Conservation (phyloP, 306 rosid species). For the Sphenostylis stenocarpa region DNA sequence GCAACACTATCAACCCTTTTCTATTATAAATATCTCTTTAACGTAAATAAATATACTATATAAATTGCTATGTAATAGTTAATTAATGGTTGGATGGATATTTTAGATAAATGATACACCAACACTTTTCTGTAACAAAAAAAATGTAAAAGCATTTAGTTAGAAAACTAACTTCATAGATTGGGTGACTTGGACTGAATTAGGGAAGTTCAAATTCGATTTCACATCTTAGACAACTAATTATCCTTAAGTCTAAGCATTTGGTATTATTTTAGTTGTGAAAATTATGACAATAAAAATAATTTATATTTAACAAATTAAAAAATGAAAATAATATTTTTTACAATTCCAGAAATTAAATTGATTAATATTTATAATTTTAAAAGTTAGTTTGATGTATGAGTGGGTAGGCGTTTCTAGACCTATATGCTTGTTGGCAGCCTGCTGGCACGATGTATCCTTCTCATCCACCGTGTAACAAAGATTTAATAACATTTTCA, state of each 20-base stretch:
- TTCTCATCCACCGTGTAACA: neutral
- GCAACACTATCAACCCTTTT: neutral
- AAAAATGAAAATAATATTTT: neutral
- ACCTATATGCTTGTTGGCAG: neutral
- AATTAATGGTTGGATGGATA: neutral
- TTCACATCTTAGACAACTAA: too few relatives aligned
- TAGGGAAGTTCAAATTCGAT: too few relatives aligned
- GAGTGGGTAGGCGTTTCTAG: neutral
- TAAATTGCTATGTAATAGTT: neutral
- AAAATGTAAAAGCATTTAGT: too few relatives aligned
- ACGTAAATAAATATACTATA: neutral
- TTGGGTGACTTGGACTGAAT: too few relatives aligned
- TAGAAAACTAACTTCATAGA: too few relatives aligned
- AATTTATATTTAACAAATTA: neutral
- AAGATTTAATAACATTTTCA: neutral
- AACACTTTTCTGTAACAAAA: neutral
- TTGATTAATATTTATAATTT: neutral
- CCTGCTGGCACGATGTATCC: neutral
- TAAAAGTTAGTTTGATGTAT: neutral
- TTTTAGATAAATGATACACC: neutral
- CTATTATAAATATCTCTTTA: neutral
- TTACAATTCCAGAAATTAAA: neutral
- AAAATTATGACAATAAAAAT: too few relatives aligned
- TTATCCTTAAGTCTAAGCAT: too few relatives aligned
- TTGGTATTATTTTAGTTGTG: too few relatives aligned